These are phyloP conservation scores for Paramecium caudatum DNA, from an alignment of 73 alveolate genomes.

Conservation along the genomic window DNA sequence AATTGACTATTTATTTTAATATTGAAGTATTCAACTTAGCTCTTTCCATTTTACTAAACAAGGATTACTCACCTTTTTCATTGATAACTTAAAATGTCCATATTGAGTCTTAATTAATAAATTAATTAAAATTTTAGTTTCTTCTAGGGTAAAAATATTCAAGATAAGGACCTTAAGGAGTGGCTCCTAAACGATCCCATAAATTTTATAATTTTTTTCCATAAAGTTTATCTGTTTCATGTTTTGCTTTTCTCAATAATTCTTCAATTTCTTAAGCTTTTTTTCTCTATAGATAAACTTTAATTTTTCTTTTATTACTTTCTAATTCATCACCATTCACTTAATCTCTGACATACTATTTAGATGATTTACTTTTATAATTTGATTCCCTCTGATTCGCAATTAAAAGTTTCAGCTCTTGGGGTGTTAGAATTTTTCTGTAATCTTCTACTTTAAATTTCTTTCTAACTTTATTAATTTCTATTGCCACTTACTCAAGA, in stretches of 20 bases:
- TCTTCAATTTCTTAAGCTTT: constrained; percentile 15
- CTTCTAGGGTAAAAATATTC: constrained; percentile 41
- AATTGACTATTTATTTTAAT: constrained; percentile 1
- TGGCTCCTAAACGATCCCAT: constrained; percentile 37
- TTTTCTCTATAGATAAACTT: background rate
- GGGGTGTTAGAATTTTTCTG: background rate
- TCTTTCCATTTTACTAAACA: constrained; percentile 65
- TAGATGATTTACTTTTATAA: constrained; percentile 7
- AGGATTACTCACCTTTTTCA: constrained; percentile 32
- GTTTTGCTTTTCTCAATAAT: background rate
- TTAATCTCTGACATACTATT: constrained; percentile 16
- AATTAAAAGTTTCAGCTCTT: constrained; percentile 2
- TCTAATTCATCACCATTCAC: background rate
- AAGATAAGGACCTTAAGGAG: constrained; percentile 44
- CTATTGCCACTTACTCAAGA: background rate
- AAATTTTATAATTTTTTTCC: background rate
- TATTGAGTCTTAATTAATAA: background rate
- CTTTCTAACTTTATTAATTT: background rate
- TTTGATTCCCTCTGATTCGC: background rate
- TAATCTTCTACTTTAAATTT: background rate
- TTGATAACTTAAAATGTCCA: constrained; percentile 54
- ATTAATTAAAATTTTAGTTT: background rate
- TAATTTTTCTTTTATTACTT: background rate
- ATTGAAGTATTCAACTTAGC: constrained; percentile 34
- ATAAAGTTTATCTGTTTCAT: constrained; percentile 10